Base-by-base conservation (phyloP, 139 green algal genomes). In the Tetraselmis striata region DNA sequence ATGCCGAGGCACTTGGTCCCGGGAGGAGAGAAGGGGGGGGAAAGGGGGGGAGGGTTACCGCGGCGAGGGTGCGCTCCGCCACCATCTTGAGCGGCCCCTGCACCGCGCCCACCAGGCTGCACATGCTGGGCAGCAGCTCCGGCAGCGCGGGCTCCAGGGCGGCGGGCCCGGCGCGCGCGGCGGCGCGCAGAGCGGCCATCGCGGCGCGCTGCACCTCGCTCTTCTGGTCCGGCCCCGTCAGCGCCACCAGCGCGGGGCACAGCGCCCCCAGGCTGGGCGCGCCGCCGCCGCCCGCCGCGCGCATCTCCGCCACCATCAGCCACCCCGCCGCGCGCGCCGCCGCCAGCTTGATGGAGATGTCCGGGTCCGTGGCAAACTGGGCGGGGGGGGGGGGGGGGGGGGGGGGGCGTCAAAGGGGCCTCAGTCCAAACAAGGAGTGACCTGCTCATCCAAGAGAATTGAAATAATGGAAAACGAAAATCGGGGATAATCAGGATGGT, bases 211-310 rank as follows among this genome's bases (percentile, higher is more conserved):
- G 86, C 59, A 95, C 88, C 59, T 95, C 93, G 23, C 76, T 84
- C 32, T 81, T 67, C 84, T 96, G 93, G 82, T 96, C 94, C 1
- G 90, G 87, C 0, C 91, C 92, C 80, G 96, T 81, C 81, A 96
- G 85, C 1, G 87, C 88, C 18, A 90, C 59, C 26, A 94, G 79
- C 23, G 90, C 83, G 5, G 67, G 75, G 0, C 89, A 77, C 59
- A 95, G 75, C 2, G 76, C 67, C 22, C 76, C 31, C 77, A 91
- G 79, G 32, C 78, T 29, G 59, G 30, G 67, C 23, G 77, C 45
- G 25, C 83, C 81, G 18, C 32, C 76, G 77, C 83, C 80, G 1
- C 59, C 76, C n/a, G 81, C 76, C 77, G 83, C 85, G 1, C 45
- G 5, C 2, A 82, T 32, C 77, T 88, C 82, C 28, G 79, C 82